Percentiles rank a stretch among this genome's conserved stretches.
Evolutionary conservation across 164 flowering plant genomes (phyloP).

Genomic region (Cinnamomum chago): DNA sequence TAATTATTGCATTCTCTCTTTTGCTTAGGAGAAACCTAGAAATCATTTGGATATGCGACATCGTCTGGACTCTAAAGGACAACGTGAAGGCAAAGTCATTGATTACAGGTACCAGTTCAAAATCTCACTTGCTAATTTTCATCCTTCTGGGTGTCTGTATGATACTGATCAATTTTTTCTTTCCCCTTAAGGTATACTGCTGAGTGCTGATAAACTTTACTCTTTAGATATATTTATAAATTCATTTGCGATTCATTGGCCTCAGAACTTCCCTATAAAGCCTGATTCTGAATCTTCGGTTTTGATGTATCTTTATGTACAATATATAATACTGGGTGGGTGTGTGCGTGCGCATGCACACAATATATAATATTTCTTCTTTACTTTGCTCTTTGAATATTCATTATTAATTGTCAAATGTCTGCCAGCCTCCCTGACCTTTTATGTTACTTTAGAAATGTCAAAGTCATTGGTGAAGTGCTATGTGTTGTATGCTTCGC

Average conservation of each 20-base stretch:
- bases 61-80: conserved; percentile 88
- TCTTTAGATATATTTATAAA: too few relatives aligned
- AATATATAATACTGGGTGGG: too few relatives aligned
- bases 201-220: background rate
- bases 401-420: background rate
- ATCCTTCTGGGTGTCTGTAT: background rate
- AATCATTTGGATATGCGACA: conserved; percentile 96
- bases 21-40: conserved; percentile 77
- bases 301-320: too few relatives aligned
- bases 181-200: background rate
- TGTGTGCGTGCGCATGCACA: too few relatives aligned
- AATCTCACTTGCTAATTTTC: background rate
- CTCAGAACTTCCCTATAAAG: background rate
- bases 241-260: too few relatives aligned
- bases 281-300: background rate
- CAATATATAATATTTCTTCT: too few relatives aligned
- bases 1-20: background rate
- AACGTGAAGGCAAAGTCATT: conserved; percentile 86
- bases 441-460: too few relatives aligned
- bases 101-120: conserved; percentile 69
- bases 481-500: too few relatives aligned
- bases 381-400: background rate
- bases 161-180: background rate
- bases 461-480: too few relatives aligned
- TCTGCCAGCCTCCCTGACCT: background rate